Conservation (phyloP, 495 filamentous ascomycete genomes). For the Podospora sp. region DNA sequence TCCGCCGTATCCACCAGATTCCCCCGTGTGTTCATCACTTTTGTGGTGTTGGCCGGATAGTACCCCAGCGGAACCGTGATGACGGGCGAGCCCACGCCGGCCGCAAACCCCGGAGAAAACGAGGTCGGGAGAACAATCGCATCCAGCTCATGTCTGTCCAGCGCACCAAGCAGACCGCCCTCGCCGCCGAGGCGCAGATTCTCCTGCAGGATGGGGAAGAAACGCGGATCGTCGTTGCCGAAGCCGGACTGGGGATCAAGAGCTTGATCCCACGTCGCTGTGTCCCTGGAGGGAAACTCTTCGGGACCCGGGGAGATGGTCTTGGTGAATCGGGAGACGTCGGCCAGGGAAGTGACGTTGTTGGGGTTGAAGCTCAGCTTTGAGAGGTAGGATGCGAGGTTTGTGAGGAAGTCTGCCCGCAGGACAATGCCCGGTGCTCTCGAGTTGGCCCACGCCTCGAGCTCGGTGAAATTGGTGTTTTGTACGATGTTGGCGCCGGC, state of each 20-base stretch:
- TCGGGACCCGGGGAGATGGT: constrained; percentile 14
- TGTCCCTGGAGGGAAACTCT: constrained; percentile 38
- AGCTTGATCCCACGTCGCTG: constrained; percentile 38
- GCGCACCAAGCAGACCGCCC: constrained; percentile 8
- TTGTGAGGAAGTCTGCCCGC: constrained; percentile 45
- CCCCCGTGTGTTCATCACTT: constrained; percentile 13
- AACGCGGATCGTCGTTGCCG: constrained; percentile 6
- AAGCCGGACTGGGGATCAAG: constrained; percentile 19
- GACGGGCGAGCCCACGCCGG: constrained; percentile 35
- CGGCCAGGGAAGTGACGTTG: constrained; percentile 41
- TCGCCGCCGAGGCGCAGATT: constrained; percentile 18
- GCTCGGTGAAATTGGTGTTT: constrained; percentile 13
- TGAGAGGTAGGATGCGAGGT: constrained; percentile 48
- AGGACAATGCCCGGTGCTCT: constrained; percentile 13
- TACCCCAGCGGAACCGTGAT: constrained; percentile 49
- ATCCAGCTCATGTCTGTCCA: constrained; percentile 34
- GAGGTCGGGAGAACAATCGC: constrained; percentile 47
- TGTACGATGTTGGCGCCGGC: not conserved
- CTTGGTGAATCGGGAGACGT: constrained; percentile 39
- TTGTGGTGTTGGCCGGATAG: constrained; percentile 16
- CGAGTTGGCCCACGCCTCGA: not conserved
- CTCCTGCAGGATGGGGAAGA: constrained; percentile 21
- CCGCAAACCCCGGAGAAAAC: constrained; percentile 30
- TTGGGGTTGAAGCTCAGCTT: constrained; percentile 50
- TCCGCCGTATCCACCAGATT: constrained; percentile 19